Evolutionary conservation across 2,329 filamentous ascomycete genomes (phyloP).

Genomic region (Balansia obtecta): DNA sequence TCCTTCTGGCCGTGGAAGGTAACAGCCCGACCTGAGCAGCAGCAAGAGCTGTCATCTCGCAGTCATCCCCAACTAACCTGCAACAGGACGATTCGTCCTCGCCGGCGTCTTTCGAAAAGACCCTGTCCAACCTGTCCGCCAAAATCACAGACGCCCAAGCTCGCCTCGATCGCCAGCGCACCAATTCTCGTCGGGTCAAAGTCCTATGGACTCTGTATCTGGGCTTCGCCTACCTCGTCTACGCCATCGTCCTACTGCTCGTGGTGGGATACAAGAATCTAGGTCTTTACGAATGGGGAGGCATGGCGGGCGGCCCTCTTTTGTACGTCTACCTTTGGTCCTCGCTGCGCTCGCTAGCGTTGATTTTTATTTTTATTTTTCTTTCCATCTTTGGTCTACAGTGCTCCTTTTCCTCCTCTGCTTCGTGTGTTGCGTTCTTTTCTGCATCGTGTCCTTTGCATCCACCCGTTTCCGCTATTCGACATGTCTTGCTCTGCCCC

Average conservation of each 20-base stretch:
- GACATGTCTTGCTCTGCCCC: too few species aligned
- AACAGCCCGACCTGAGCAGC: not conserved
- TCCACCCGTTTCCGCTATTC: too few species aligned
- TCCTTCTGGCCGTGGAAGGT: slow-evolving; percentile 14
- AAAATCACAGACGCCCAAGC: slow-evolving; percentile 70
- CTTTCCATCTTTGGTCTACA: not conserved
- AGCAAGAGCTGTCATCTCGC: not conserved
- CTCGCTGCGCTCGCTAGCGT: not conserved
- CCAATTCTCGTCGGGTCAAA: slow-evolving; percentile 63
- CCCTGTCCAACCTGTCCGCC: slow-evolving; percentile 64
- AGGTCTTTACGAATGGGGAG: slow-evolving; percentile 64
- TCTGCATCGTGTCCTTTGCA: too few species aligned
- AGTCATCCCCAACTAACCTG: slow-evolving; percentile 6
- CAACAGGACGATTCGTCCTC: slow-evolving; percentile 63
- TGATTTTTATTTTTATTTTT: not conserved
- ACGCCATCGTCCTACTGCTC: slow-evolving; percentile 66
- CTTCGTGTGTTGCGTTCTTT: too few species aligned
- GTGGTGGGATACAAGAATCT: slow-evolving; percentile 77
- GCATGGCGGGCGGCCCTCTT: slow-evolving; percentile 65
- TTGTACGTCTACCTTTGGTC: slow-evolving; percentile 38
- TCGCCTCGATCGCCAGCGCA: slow-evolving; percentile 60
- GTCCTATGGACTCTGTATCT: slow-evolving; percentile 86
- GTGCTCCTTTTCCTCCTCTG: not conserved
- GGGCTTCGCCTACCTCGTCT: slow-evolving; percentile 80
- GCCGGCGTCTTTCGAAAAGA: slow-evolving; percentile 86